Base-by-base conservation (phyloP, 495 filamentous ascomycete genomes). In the Pyronema domesticum region DNA sequence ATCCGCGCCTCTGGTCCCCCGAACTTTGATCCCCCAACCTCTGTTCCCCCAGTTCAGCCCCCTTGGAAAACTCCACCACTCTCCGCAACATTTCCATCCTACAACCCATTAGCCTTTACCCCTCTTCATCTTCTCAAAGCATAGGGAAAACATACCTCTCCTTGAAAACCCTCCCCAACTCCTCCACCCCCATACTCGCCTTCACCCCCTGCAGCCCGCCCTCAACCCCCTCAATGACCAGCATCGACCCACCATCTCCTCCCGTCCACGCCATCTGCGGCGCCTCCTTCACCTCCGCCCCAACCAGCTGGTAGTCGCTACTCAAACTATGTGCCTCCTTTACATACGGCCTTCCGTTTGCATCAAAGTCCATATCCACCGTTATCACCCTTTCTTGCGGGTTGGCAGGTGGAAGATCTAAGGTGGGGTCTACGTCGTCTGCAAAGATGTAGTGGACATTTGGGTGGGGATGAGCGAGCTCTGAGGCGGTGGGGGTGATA, bases 381-480 rank as follows among this genome's bases (percentile, higher is more conserved):
- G 82, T 62, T 13, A 84, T 56, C 23, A 74, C 75, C 30, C 79
- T 73, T 49, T 77, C 73, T n/a, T 60, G 59, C 7, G 51, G 53
- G 40, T 55, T 19, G 34, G 35, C 54, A n/a, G 55, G 57, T 51
- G 44, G 37, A 17, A 48, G 36, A 6, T 81, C 82, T 34, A 85
- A 67, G 44, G 81, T 70, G 8, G 84, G 81, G 63, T 77, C 74
- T 8, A 73, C 71, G 68, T 94, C 86, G 63, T 89, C 83, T 58
- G 74, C 76, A 70, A 94, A 96, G 56, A 95, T 77, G 70, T 96
- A 96, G 73, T 89, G 86, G 2, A 94, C 80, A 40, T 74, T 79
- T 17, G 80, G 79, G 57, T 93, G 89, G 68, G 89, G 74, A 68
- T 85, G 71, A 7, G 73, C 74, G 46, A 75, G 74, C 30, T 70